Base-by-base conservation (phyloP, 768 basidiomycete species). In the Hygrophoropsis aurantiaca region DNA sequence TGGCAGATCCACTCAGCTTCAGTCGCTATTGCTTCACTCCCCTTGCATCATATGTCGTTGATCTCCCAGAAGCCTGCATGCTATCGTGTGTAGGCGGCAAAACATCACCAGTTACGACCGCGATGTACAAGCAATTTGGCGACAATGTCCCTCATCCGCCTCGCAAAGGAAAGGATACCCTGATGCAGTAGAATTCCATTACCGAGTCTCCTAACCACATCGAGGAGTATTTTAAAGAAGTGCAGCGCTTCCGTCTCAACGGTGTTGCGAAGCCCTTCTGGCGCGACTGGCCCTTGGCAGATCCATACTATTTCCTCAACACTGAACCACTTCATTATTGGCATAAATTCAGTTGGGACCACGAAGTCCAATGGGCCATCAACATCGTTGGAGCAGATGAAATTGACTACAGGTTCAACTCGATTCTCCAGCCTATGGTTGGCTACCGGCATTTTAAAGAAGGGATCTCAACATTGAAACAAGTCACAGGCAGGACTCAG, bases 401-500 rank as follows among this genome's bases (percentile, higher is more conserved):
- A 47, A 54, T 74, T 10, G 64, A 74, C 44, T 67, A 67, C 46
- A 59, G 65, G 5, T 65, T 69, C 40, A 15, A 8, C 10, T 63
- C 58, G 1, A 41, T 69, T 25, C 58, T 74, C 15, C 71, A 73
- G 21, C 63, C 61, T 8, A 59, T 57, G 39, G 55, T 58, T 18
- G 70, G 68, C 5, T 67, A 60, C 51, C 52, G 62, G 23, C 70
- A 72, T 32, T 74, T 72, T 45, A 54, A 57, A n/a, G 59, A 66
- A 20, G 73, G 73, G 1, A 64, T 74, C 13, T 70, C 68, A 15
- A 51, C 48, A 11, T 44, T 74, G 19, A 74, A 73, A 40, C 73
- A 74, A 50, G 65, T 70, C 5, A 73, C 73, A 7, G 70, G 72
- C 7, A 44, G 64, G 10, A 68, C 70, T 24, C 67, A 73, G 41